Evolutionary conservation across 1,139 yeast genomes (phyloP), one percentile per base, ranked within the genome.

Genomic region (Diutina pseudorugosa): DNA sequence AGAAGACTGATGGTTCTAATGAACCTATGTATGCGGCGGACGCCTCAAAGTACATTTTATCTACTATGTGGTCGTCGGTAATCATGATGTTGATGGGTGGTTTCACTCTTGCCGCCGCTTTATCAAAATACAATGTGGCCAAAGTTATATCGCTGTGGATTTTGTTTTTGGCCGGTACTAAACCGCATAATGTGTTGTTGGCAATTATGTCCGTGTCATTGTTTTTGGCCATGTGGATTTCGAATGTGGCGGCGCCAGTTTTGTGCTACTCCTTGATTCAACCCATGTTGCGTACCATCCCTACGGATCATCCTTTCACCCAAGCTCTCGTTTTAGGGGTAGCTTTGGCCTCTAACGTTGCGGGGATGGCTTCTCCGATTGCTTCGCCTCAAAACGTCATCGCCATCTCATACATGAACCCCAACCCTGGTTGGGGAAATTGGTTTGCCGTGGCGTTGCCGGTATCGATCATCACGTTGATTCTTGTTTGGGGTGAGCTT

Each of bases 291-390:
- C 77, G 95, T 60, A 85, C 94, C 0, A 69, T 90, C 47, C 95
- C 96, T 19, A 81, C 86, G 50, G 82, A 82, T 5, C 83, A 91
- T 11, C 78, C 81, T 4, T 88, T 88, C 62, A 87, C 90, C 11
- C 83, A 87, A 63, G 91, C 95, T 2, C 72, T 91, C 60, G 86
- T 91, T 49, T 70, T 91, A 52, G 97, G 97, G 52, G 85, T 91
- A 60, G 97, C 97, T 0, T 71, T 91, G 54, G 94, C 97, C 1
- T 85, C 96, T 4, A 89, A 91, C 63, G 75, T 91, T 54, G 97
- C 96, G 27, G 98, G 98, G 60, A 90, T 90, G 95, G 85, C 95
- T 0, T 88, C 96, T 2, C 98, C 98, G 11, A 91, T 91, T 62
- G 89, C 97, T 1, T 87, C 96, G 8, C 98, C 98, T 3, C 98